Percentiles rank a stretch among this genome's conserved stretches.
Evolutionary conservation across 2,329 filamentous ascomycete genomes (phyloP).

Genomic region (Colletotrichum cordylinicola): DNA sequence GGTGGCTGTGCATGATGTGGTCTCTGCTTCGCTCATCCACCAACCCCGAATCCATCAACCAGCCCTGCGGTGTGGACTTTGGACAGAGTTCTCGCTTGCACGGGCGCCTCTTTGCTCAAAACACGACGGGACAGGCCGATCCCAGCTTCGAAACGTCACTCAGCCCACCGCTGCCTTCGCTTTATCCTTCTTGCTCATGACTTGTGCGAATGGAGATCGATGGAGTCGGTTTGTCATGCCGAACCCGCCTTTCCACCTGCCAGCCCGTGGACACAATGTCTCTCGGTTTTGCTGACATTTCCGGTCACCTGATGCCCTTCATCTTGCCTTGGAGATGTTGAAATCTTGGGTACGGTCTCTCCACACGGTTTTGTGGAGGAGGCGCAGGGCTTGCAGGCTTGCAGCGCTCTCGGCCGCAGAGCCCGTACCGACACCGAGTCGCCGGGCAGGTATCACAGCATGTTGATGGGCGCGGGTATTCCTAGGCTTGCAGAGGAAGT

Average conservation of each 20-base stretch:
- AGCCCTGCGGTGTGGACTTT: not conserved
- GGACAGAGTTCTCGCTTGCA: not conserved
- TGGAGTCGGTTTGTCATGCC: not conserved
- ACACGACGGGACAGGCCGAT: not conserved
- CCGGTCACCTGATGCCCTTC: not conserved
- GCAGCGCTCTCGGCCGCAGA: not conserved
- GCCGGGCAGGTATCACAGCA: not conserved
- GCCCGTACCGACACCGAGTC: not conserved
- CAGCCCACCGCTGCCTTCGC: slow-evolving; percentile 23
- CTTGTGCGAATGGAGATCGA: not conserved
- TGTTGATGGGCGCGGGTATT: not conserved
- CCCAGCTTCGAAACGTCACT: slow-evolving; percentile 9
- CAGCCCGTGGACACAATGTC: not conserved
- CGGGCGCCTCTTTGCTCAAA: not conserved
- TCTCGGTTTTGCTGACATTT: not conserved
- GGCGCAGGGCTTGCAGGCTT: slow-evolving; percentile 1
- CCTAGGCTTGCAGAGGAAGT: not conserved
- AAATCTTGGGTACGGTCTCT: not conserved
- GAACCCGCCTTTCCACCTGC: not conserved
- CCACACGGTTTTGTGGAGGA: not conserved
- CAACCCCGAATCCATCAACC: not conserved
- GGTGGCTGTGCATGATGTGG: slow-evolving; percentile 15
- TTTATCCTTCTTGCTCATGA: slow-evolving; percentile 20
- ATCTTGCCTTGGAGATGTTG: not conserved
- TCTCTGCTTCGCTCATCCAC: slow-evolving; percentile 5